Percentiles rank a stretch among this genome's conserved stretches.
phyloP scores from a whole-genome alignment of 1,284 basidiomycete species.

The Stereum hirsutum region DNA sequence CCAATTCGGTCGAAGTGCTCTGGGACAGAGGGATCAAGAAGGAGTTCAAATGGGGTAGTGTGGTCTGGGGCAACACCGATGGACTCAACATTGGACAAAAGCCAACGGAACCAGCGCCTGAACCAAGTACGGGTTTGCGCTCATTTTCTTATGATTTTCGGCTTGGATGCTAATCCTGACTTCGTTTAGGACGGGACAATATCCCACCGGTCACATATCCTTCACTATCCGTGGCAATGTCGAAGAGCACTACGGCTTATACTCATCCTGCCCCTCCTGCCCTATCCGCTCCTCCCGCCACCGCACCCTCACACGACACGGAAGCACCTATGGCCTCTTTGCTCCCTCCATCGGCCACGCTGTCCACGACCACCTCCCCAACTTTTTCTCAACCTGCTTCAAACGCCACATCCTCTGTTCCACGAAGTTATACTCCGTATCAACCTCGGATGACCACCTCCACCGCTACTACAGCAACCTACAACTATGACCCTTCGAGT shows the following conservation, averaged over 20 bases:
- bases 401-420: neutral
- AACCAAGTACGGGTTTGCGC: constrained; percentile 25
- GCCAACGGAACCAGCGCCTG: constrained; percentile 39
- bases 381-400: neutral
- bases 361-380: constrained; percentile 2
- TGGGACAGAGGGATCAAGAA: constrained; percentile 65
- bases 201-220: too few species aligned
- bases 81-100: constrained; percentile 48
- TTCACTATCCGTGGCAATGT: too few species aligned
- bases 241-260: too few species aligned
- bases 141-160: neutral
- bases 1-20: constrained; percentile 64
- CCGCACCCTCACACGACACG: too few species aligned
- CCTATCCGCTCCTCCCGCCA: too few species aligned
- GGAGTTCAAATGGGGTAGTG: constrained; percentile 74
- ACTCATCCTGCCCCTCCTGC: too few species aligned
- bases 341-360: neutral
- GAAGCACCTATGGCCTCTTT: neutral
- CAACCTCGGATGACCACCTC: neutral
- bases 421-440: neutral
- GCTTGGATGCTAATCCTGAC: neutral
- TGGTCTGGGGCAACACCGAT: constrained; percentile 49
- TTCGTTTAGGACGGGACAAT: neutral
- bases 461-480: neutral
- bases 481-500: neutral